These are phyloP conservation scores for Trametes punicea DNA, from an alignment of 768 basidiomycete species.

Conservation along the genomic window DNA sequence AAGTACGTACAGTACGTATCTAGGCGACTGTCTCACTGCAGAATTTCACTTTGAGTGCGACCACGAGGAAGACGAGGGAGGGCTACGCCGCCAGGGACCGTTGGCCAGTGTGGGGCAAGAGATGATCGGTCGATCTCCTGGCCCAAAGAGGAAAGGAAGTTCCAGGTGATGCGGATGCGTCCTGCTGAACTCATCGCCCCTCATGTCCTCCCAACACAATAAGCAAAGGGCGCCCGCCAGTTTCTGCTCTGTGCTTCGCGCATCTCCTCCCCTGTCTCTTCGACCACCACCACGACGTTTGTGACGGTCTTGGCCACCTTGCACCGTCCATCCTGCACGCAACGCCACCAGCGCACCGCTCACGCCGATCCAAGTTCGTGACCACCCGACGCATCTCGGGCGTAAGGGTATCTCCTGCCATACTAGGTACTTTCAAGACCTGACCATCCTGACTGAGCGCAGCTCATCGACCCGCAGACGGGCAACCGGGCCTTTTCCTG, in stretches of 20 bases:
- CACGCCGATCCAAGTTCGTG: not conserved
- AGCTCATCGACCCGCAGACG: not conserved
- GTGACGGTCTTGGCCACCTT: not conserved
- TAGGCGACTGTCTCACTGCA: not conserved
- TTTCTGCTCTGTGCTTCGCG: not conserved
- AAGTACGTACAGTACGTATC: not conserved
- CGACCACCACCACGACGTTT: slow-evolving; percentile 16
- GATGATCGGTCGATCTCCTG: slow-evolving; percentile 4
- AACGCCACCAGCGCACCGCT: not conserved
- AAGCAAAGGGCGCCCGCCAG: slow-evolving; percentile 13
- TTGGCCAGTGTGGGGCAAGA: not conserved
- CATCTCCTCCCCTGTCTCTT: slow-evolving; percentile 1
- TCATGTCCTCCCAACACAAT: slow-evolving; percentile 16
- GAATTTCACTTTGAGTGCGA: not conserved
- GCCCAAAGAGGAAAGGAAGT: slow-evolving; percentile 1
- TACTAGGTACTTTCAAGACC: not conserved
- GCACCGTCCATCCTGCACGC: not conserved
- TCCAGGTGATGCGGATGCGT: not conserved
- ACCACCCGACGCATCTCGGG: not conserved
- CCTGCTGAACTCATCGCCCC: not conserved
- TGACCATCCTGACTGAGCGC: slow-evolving; percentile 1
- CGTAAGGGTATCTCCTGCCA: slow-evolving; percentile 1
- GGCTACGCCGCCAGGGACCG: not conserved
- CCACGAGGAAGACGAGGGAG: not conserved
- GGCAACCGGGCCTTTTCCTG: not conserved